Evolutionary conservation across 2,329 filamentous ascomycete species (phyloP), one percentile per base, ranked within the genome.

Genomic region (Cladosporium velox): DNA sequence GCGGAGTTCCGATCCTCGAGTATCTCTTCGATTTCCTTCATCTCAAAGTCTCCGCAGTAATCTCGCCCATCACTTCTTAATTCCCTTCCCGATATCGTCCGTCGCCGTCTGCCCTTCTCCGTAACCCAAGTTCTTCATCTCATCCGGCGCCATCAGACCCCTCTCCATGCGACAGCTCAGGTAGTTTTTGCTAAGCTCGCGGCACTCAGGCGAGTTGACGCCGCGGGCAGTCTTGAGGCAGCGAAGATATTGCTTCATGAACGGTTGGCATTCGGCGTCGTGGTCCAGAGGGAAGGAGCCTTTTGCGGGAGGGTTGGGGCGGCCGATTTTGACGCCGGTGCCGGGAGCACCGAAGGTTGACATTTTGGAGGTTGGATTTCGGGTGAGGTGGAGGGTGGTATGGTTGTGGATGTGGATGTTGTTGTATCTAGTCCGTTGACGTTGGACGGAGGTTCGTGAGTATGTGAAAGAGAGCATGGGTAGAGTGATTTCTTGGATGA

Each of bases 211-310:
- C 70, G 95, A 91, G 76, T 98, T 98, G 72, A 91, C 87, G 28
- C 95, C 95, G 72, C 88, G 88, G 69, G 90, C 88, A 69, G 87
- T 90, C 77, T 93, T 95, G 77, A 99, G 89, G 78, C 95, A 99
- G 66, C 86, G 85, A 58, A 99, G 86, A 76, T 99, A 99, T 62
- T 85, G 85, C 66, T 86, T 86, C 87, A 98, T 98, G 70, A 96
- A 87, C 66, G 90, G 83, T 78, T 94, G 97, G 85, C 95, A 99
- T 82, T 99, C 95, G 75, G 92, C 92, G 78, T 97, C 93, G 74
- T 97, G 93, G 79, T 98, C 94, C 65, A 98, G 87, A n/a, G 94
- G 94, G 76, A 98, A 98, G 73, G 92, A 96, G 65, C 94, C 94
- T 73, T 93, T 89, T 78, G 97, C 91, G 5, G 94, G 94, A 87